Base-by-base conservation (phyloP, 2,329 filamentous ascomycete species). In the Paecilomyces sp. region DNA sequence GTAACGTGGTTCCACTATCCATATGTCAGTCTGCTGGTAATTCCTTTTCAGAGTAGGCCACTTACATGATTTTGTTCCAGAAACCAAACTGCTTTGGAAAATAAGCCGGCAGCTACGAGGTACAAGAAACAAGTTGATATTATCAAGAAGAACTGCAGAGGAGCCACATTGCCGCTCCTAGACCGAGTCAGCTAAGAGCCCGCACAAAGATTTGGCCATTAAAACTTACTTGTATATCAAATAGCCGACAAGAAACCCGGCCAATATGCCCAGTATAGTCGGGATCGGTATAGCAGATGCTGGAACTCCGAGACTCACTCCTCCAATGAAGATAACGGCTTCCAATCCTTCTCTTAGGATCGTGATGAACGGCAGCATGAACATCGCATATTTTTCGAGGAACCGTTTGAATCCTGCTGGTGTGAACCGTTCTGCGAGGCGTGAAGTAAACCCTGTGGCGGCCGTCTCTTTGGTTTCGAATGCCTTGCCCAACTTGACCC, bases 271-370 rank as follows among this genome's bases (percentile, higher is more conserved):
- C 18, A 85, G 81, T 22, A 95, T 75, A 2, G 92, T 88, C 0
- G 92, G 85, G 4, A 96, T 76, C 2, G 92, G 91, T 57, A 96
- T 89, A 0, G 91, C 82, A 5, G 83, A 85, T 1, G 90, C 90
- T 0, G 91, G 90, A 3, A 89, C 80, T 0, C 86, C 85, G 58
- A 96, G 86, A 2, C 88, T 88, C 3, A 96, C 91, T 22, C 91
- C 92, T 15, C 90, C 90, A 57, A 95, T 86, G 73, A 95, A 96
- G 25, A 96, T 84, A 36, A 96, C 88, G 0, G 89, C 90, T 72
- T 96, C 92, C 31, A 96, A 83, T 2, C 91, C 92, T 73, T 96
- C 91, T 36, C 92, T 82, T 13, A 96, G 77, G n/a, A 94, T 88
- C 0, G 91, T 96, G 70, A 96, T 82, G 74, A 96, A 95, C 0